Evolutionary conservation across 108 stramenopile genomes (phyloP), one percentile per base, ranked within the genome.

Genomic region (Pseudonitzschia delicatissima): DNA sequence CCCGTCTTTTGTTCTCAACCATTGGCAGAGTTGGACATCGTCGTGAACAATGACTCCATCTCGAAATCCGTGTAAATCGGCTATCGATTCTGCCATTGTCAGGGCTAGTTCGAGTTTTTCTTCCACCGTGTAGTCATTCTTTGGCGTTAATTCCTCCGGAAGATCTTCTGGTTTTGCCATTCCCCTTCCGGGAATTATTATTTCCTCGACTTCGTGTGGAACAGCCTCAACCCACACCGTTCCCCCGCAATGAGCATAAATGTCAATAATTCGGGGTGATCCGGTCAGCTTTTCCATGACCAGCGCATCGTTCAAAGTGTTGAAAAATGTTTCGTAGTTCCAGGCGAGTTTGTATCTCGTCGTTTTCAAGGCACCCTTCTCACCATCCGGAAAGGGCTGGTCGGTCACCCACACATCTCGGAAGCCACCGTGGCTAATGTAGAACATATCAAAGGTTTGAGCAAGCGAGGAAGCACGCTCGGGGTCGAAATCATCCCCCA

Each of bases 1-100:
- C 5, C 86, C 89, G 26, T 90, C 83, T 8, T 69, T 62, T 8
- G 69, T 79, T 12, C 67, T 68, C 21, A 93, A 62, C 87, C 87
- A 90, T 67, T 93, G 92, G 47, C 82, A 85, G n/a, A 86, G 76
- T 71, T 90, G 89, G 8, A 90, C 73, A 37, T 91, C 90, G 47
- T 87, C 87, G 49, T 87, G 87, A 15, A 87, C 79, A 67, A 76
- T 69, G 29, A 76, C 28, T 18, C 89, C 90, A 62, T 82, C 85
- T 17, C 52, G 47, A 67, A 79, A 87, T 23, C 83, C 86, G 61
- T 91, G 90, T 13, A 91, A 45, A 59, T 79, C 84, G 39, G 90
- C 90, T 18, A 91, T 23, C 32, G 77, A 76, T 49, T 83, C 82
- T 20, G 86, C 90, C 82, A 91, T 87, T 18, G 72, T 47, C 34